phyloP scores from a whole-genome alignment of 108 stramenopile species.

The Cyclotella baltica region DNA sequence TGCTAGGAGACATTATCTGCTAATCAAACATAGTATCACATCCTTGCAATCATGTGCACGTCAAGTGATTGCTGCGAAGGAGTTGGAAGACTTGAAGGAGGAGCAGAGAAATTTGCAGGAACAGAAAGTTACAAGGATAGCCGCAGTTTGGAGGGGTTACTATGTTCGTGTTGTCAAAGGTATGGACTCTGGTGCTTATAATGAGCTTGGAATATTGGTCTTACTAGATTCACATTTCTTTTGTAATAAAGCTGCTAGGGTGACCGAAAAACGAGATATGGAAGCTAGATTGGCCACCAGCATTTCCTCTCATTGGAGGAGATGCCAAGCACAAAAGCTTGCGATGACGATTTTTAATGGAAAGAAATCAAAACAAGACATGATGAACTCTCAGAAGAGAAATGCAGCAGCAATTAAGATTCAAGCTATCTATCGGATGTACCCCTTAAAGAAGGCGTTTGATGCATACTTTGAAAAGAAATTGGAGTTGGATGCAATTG shows the following conservation, averaged over 20 bases:
- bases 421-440: background rate
- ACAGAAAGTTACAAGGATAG: background rate
- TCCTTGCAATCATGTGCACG: conserved; percentile 7
- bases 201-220: too few relatives aligned
- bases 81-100: background rate
- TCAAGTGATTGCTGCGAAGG: background rate
- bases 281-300: too few relatives aligned
- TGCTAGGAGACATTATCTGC: background rate
- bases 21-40: background rate
- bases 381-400: background rate
- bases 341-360: too few relatives aligned
- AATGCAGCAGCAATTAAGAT: background rate
- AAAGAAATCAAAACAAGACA: background rate
- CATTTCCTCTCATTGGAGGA: background rate
- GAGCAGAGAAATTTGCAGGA: background rate
- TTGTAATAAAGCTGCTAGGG: too few relatives aligned
- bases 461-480: background rate
- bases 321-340: conserved; percentile 3
- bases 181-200: too few relatives aligned
- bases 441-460: background rate
- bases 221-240: too few relatives aligned
- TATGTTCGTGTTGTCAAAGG: background rate
- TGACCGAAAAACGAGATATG: too few relatives aligned
- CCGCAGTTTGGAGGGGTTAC: background rate
- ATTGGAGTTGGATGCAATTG: background rate